These are phyloP conservation scores for Collybia sp. DNA, from an alignment of 768 basidiomycete genomes.

Conservation along the genomic window DNA sequence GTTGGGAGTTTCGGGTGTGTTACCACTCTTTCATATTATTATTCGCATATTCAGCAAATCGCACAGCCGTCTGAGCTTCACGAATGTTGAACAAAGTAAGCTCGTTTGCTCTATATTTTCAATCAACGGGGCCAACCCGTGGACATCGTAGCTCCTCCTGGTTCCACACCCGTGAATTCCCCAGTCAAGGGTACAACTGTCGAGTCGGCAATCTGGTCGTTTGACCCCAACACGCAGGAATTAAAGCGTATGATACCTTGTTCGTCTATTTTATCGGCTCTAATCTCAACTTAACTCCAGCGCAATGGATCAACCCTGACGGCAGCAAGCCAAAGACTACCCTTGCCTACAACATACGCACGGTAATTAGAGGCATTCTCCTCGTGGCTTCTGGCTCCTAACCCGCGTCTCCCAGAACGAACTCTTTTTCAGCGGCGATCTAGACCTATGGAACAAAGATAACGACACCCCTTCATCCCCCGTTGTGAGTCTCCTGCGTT, in stretches of 20 bases:
- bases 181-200: constrained; percentile 14
- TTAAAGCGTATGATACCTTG: constrained; percentile 28
- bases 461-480: constrained; percentile 22
- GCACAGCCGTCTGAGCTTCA: constrained; percentile 27
- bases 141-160: constrained; percentile 21
- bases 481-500: constrained; percentile 25
- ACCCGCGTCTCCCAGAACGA: constrained; percentile 18
- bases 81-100: constrained; percentile 32
- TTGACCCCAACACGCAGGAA: constrained; percentile 30
- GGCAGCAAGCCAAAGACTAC: constrained; percentile 29
- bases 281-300: constrained; percentile 18
- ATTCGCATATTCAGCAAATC: background rate
- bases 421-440: constrained; percentile 40
- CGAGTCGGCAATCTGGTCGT: constrained; percentile 46
- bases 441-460: constrained; percentile 31
- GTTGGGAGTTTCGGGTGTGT: constrained; percentile 14
- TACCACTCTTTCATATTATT: background rate
- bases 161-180: constrained; percentile 23
- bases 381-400: background rate
- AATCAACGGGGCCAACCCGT: background rate
- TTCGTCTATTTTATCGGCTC: background rate
- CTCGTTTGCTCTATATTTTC: background rate
- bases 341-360: constrained; percentile 32
- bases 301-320: constrained; percentile 42
- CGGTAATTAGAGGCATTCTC: constrained; percentile 12